A percentile compares a stretch with the other conserved stretches of the same genome.
Evolutionary conservation across 495 filamentous ascomycete species (phyloP).

Genomic region (Massariosphaeria phaeospora): DNA sequence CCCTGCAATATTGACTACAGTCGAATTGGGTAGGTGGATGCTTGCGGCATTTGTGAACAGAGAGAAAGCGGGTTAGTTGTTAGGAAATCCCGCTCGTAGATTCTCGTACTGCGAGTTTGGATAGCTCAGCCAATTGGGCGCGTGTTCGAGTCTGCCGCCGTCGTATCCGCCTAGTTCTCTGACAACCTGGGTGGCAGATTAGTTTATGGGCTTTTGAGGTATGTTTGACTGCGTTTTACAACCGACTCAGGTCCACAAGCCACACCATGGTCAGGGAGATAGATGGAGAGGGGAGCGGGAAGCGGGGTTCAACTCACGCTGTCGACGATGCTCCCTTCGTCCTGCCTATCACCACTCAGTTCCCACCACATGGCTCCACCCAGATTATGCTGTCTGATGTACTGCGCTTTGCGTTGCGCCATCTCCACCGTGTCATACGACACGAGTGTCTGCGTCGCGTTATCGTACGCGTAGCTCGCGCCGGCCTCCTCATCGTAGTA

Average conservation of each 20-base stretch:
- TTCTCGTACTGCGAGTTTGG: constrained; percentile 31
- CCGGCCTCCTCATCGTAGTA: constrained; percentile 47
- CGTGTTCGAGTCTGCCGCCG: constrained; percentile 12
- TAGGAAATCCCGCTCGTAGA: constrained; percentile 24
- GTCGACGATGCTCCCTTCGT: constrained; percentile 31
- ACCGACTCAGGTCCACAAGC: no score
- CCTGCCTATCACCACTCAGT: constrained; percentile 63
- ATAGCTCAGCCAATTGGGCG: constrained; percentile 24
- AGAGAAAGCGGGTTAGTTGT: constrained; percentile 1
- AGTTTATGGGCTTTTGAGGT: not conserved
- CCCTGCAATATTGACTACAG: no score
- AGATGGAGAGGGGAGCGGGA: not conserved
- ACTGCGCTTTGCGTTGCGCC: constrained; percentile 58
- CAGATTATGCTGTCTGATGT: constrained; percentile 57
- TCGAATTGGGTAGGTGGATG: no score
- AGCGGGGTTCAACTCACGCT: constrained; percentile 15
- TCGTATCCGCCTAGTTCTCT: constrained; percentile 22
- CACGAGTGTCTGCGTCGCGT: constrained; percentile 54
- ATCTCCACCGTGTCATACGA: constrained; percentile 66
- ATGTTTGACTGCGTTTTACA: constrained; percentile 2
- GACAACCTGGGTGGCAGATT: constrained; percentile 18
- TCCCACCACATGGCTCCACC: constrained; percentile 94
- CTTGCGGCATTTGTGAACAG: no score
- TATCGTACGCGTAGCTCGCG: constrained; percentile 70
- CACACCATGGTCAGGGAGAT: no score